Percentiles rank a stretch among this genome's conserved stretches.
These are phyloP conservation scores for Zygoascus sp. DNA, from an alignment of 1,139 yeast genomes.

Conservation along the genomic window DNA sequence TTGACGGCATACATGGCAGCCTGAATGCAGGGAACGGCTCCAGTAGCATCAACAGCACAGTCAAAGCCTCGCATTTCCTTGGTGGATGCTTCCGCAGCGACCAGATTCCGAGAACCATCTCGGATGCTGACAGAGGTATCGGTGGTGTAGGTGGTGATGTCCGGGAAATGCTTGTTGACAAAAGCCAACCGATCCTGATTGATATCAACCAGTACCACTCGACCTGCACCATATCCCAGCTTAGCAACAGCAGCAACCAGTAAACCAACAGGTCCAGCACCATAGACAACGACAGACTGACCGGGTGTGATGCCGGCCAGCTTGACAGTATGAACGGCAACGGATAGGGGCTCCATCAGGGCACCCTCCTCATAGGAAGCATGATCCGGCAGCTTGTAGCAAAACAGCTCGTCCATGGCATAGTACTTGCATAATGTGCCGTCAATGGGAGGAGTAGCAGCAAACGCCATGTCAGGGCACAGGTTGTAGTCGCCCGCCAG, in stretches of 20 bases:
- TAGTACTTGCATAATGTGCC: conserved; percentile 70
- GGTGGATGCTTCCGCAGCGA: conserved; percentile 27
- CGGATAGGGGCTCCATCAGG: conserved; percentile 80
- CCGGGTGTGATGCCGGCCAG: conserved; percentile 62
- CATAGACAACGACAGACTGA: conserved; percentile 72
- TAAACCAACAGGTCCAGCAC: conserved; percentile 92
- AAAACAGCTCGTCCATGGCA: conserved; percentile 77
- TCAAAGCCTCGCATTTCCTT: conserved; percentile 42
- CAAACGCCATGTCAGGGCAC: conserved; percentile 80
- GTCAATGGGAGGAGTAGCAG: conserved; percentile 78
- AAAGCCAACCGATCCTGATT: conserved; percentile 20
- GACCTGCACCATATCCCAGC: conserved; percentile 67
- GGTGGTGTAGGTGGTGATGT: conserved; percentile 19
- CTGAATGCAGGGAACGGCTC: conserved; percentile 60
- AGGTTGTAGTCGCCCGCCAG: conserved; percentile 77
- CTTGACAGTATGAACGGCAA: conserved; percentile 79
- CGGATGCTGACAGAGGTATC: conserved; percentile 29
- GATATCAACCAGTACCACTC: conserved; percentile 55
- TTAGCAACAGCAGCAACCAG: conserved; percentile 70
- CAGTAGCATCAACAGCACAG: conserved; percentile 65
- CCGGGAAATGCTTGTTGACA: conserved; percentile 22
- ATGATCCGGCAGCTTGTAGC: conserved; percentile 71
- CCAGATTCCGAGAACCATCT: conserved; percentile 38
- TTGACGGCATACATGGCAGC: conserved; percentile 54
- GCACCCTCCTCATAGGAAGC: conserved; percentile 84